Conservation (phyloP, 2,329 filamentous ascomycete species). For the Ophiostoma sp. region DNA sequence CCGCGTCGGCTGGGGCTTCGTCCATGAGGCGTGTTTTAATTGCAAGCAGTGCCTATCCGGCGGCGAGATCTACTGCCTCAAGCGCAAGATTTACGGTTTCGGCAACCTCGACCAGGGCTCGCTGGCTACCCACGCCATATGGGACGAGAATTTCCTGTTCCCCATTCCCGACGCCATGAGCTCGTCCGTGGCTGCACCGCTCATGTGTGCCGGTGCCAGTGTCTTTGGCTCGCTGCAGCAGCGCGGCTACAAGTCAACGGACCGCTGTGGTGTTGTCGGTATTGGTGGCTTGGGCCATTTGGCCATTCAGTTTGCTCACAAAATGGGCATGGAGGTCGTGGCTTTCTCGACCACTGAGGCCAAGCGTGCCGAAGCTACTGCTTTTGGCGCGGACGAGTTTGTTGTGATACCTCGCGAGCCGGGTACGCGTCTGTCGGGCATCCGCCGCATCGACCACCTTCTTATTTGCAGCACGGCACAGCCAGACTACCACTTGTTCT, state of each 20-base stretch:
- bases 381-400: slow-evolving; percentile 26
- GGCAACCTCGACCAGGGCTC: slow-evolving; percentile 50
- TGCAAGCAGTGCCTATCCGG: slow-evolving; percentile 49
- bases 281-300: slow-evolving; percentile 64
- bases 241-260: slow-evolving; percentile 33
- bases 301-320: slow-evolving; percentile 61
- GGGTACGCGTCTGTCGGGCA: slow-evolving; percentile 43
- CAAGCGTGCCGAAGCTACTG: slow-evolving; percentile 25
- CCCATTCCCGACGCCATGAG: slow-evolving; percentile 37
- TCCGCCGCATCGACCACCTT: slow-evolving; percentile 54
- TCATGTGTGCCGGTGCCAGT: slow-evolving; percentile 48
- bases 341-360: slow-evolving; percentile 25
- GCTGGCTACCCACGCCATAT: slow-evolving; percentile 43
- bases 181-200: slow-evolving; percentile 39
- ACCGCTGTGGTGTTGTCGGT: slow-evolving; percentile 40
- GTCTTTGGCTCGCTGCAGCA: slow-evolving; percentile 40
- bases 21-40: slow-evolving; percentile 43
- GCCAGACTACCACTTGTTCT: slow-evolving; percentile 20
- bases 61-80: slow-evolving; percentile 45
- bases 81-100: slow-evolving; percentile 44
- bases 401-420: slow-evolving; percentile 35
- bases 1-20: slow-evolving; percentile 50
- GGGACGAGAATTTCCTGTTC: slow-evolving; percentile 40
- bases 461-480: slow-evolving; percentile 17
- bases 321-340: slow-evolving; percentile 26